phyloP scores from a whole-genome alignment of 2,329 filamentous ascomycete genomes.

The Exophiala dermatitidis region DNA sequence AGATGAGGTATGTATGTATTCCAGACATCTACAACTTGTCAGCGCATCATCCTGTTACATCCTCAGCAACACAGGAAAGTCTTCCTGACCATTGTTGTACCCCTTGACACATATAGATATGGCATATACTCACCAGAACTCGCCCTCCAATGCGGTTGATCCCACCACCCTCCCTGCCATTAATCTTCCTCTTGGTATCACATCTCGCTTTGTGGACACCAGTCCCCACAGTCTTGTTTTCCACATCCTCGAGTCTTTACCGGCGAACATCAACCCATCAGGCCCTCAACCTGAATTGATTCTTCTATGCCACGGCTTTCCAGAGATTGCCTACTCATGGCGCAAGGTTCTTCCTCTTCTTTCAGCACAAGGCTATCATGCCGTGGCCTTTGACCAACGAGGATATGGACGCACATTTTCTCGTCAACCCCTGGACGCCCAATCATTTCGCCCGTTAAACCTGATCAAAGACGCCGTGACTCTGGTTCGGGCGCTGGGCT shows the following conservation, averaged over 20 bases:
- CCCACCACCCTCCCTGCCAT: conserved; percentile 37
- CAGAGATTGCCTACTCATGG: conserved; percentile 64
- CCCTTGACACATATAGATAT: neutral
- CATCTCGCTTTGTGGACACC: conserved; percentile 52
- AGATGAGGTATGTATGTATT: too few species aligned
- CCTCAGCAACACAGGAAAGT: too few species aligned
- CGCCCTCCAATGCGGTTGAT: conserved; percentile 12
- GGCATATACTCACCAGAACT: conserved; percentile 23
- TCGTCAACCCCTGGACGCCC: conserved; percentile 38
- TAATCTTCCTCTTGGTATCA: conserved; percentile 50
- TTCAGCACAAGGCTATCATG: conserved; percentile 55
- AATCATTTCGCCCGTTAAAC: conserved; percentile 49
- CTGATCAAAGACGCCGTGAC: conserved; percentile 57
- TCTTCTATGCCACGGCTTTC: conserved; percentile 45
- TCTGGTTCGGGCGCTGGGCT: conserved; percentile 55
- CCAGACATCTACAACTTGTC: too few species aligned
- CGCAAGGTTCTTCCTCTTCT: conserved; percentile 55
- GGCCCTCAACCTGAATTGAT: conserved; percentile 22
- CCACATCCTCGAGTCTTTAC: conserved; percentile 39
- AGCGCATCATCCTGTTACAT: too few species aligned
- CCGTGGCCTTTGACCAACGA: conserved; percentile 60
- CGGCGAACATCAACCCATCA: conserved; percentile 5
- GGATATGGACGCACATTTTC: conserved; percentile 59
- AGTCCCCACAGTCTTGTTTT: conserved; percentile 51
- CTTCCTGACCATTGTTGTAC: neutral